Percentiles rank a stretch among this genome's conserved stretches.
These are phyloP conservation scores for Aspergillus heteromorphus DNA, from an alignment of 495 filamentous ascomycete genomes.

Conservation along the genomic window DNA sequence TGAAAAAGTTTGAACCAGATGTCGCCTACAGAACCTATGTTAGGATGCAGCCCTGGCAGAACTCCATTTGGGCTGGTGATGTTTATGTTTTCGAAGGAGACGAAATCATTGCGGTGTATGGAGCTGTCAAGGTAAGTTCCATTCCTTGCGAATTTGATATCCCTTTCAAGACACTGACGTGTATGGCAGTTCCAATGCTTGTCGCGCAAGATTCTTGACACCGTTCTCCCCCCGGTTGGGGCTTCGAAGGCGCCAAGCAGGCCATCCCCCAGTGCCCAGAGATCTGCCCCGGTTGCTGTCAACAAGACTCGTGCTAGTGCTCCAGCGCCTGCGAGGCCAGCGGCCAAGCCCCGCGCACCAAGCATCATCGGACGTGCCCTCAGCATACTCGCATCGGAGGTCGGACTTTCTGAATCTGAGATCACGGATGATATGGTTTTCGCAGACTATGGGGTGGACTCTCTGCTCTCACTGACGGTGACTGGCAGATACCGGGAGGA, in stretches of 20 bases:
- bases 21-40: conserved; percentile 71
- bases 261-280: conserved; percentile 29
- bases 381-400: conserved; percentile 60
- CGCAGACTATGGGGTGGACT: conserved; percentile 50
- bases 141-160: background rate
- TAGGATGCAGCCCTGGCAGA: conserved; percentile 50
- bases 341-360: conserved; percentile 18
- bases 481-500: conserved; percentile 46
- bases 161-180: background rate
- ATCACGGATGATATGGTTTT: conserved; percentile 49
- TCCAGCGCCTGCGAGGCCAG: conserved; percentile 22
- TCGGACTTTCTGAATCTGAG: conserved; percentile 58
- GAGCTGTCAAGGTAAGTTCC: conserved; percentile 52
- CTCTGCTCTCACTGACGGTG: conserved; percentile 46
- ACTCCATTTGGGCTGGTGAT: conserved; percentile 46
- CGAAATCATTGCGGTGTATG: conserved; percentile 62
- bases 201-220: conserved; percentile 61
- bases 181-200: conserved; percentile 56
- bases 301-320: conserved; percentile 20
- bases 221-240: conserved; percentile 56
- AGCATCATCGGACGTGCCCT: conserved; percentile 42
- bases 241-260: conserved; percentile 29
- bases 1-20: conserved; percentile 54
- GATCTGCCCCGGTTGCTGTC: conserved; percentile 33
- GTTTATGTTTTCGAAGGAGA: conserved; percentile 48